A percentile compares a stretch with the other conserved stretches of the same genome.
Evolutionary conservation across 495 filamentous ascomycete genomes (phyloP).

Genomic region (Penicillium pancosmium): DNA sequence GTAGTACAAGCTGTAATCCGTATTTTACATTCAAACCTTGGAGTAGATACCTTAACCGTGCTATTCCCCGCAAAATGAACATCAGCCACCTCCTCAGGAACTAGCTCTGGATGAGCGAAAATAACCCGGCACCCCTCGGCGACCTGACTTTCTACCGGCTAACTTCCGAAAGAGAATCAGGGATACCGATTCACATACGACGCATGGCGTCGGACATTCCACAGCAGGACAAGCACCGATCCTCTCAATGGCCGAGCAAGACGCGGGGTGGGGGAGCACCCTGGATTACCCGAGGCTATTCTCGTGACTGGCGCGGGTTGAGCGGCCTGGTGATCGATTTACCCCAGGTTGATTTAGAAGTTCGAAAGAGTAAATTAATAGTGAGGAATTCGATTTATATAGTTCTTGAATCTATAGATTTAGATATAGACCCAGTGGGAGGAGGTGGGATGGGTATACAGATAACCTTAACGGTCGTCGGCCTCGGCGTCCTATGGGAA

Average conservation of each 20-base stretch:
- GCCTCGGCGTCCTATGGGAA: conserved; percentile 17
- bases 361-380: too few species aligned
- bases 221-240: conserved; percentile 4
- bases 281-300: conserved; percentile 38
- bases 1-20: neutral
- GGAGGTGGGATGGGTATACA: neutral
- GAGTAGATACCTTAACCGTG: neutral
- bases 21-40: neutral
- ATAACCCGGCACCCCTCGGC: conserved; percentile 29
- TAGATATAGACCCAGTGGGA: conserved; percentile 5
- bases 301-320: conserved; percentile 21
- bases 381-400: neutral
- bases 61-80: conserved; percentile 4
- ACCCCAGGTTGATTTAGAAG: neutral
- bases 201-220: conserved; percentile 14
- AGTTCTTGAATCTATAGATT: neutral
- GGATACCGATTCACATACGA: conserved; percentile 22
- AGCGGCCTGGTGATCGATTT: neutral
- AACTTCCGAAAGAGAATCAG: conserved; percentile 20
- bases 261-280: conserved; percentile 22
- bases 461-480: conserved; percentile 15
- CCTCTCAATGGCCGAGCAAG: conserved; percentile 23
- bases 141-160: conserved; percentile 15
- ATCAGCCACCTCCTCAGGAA: neutral
- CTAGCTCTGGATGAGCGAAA: conserved; percentile 20